Conservation (phyloP, 1,139 yeast genomes). For the Hansenula lynferdii region DNA sequence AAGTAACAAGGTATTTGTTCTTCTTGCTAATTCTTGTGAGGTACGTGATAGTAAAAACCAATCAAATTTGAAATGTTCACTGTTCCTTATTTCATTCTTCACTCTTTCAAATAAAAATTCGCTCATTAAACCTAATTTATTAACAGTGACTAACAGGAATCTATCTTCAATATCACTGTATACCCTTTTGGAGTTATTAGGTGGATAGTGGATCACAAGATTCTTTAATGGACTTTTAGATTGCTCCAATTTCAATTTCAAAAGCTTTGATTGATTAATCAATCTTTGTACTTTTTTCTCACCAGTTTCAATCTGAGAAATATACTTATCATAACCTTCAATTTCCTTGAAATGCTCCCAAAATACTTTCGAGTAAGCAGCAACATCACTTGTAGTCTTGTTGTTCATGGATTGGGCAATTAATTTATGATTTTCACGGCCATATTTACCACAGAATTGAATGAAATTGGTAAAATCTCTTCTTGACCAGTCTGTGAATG, state of each 20-base stretch:
- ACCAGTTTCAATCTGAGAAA: conserved; percentile 83
- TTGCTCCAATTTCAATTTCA: conserved; percentile 58
- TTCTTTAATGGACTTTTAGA: conserved; percentile 72
- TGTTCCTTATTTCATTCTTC: conserved; percentile 66
- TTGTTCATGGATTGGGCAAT: conserved; percentile 66
- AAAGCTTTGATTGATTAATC: conserved; percentile 58
- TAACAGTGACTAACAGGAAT: conserved; percentile 66
- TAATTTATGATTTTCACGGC: conserved; percentile 54
- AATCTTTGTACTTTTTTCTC: conserved; percentile 72
- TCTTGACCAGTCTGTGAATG: conserved; percentile 79
- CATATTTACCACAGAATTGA: conserved; percentile 76
- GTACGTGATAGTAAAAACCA: conserved; percentile 88
- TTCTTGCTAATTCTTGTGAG: conserved; percentile 75
- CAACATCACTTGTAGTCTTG: conserved; percentile 67
- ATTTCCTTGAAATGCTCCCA: conserved; percentile 75
- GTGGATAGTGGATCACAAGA: conserved; percentile 75
- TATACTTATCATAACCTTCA: conserved; percentile 82
- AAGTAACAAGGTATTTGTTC: conserved; percentile 73
- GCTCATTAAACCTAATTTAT: conserved; percentile 70
- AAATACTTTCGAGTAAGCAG: conserved; percentile 61
- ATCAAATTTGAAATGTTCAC: conserved; percentile 80
- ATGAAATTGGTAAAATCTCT: conserved; percentile 86
- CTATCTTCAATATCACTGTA: conserved; percentile 87
- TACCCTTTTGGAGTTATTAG: conserved; percentile 84
- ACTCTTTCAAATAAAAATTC: conserved; percentile 71